Base-by-base conservation (phyloP, 1,139 yeast genomes). In the Lodderomyces pseudojiufengensis region DNA sequence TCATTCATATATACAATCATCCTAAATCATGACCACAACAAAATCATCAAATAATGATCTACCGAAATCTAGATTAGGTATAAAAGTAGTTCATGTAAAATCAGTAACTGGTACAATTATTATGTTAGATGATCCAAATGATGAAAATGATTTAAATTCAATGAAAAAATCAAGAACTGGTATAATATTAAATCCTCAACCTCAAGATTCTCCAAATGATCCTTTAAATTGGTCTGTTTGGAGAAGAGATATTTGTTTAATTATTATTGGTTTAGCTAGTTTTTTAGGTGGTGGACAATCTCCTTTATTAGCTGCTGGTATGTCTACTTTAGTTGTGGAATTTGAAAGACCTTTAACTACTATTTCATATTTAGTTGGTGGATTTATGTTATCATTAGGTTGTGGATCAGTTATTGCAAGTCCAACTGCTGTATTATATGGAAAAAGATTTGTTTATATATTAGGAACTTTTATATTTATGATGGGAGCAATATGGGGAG, bases 161-260 rank as follows among this genome's bases (percentile, higher is more conserved):
- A 41, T 73, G 33, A 73, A 74, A 46, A 65, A 67, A 40, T 71
- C 79, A 7, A 57, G 59, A 4, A 51, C 51, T 4, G 86, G 86
- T 1, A 66, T 83, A 25, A 73, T 84, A 23, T 60, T 83, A 32
- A 68, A 75, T 38, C 92, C 92, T 1, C 90, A 84, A 54, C 92
- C 92, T 4, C 80, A 82, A 20, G 82, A 81, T 46, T 73, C 82
- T 30, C 81, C 84, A 11, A 82, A 84, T 51, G 92, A 83, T 50
- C 92, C 92, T 0, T 61, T 83, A 33, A 83, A 83, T 51, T 80
- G 86, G 87, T 81, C 83, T 1, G 50, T 70, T 5, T 75, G 80
- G 78, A 63, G 74, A 31, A 59, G 82, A 28, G 84, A 78, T 44
- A 44, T 76, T 37, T 76, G 81, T 16, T 57, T 78, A 34, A 47